phyloP scores from a whole-genome alignment of 2,329 filamentous ascomycete species.

The Nannizzia gypsea region DNA sequence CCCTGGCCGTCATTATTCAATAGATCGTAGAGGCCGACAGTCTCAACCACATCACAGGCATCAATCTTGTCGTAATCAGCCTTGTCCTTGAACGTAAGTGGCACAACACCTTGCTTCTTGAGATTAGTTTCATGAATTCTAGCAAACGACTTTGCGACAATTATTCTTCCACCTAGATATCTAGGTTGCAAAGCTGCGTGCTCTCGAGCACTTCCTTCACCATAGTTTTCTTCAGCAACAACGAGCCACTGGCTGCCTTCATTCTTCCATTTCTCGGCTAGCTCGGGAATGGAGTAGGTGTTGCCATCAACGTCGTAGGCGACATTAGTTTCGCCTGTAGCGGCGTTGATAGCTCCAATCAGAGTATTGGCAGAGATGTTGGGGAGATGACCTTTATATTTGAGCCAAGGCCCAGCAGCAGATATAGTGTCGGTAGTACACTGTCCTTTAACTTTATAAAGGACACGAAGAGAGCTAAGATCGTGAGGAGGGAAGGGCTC shows the following conservation, averaged over 20 bases:
- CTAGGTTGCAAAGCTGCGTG: constrained; percentile 82
- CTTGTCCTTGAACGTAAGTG: constrained; percentile 80
- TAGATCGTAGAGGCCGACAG: constrained; percentile 73
- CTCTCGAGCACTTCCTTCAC: constrained; percentile 78
- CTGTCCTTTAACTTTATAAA: constrained; percentile 94
- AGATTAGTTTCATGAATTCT: constrained; percentile 92
- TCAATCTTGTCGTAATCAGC: constrained; percentile 73
- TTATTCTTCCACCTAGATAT: constrained; percentile 76
- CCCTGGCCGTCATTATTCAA: constrained; percentile 66
- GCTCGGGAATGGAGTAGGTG: constrained; percentile 68
- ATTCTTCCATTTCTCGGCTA: constrained; percentile 72
- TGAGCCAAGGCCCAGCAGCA: constrained; percentile 90
- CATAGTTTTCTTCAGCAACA: constrained; percentile 95
- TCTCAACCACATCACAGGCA: constrained; percentile 72
- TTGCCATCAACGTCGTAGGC: constrained; percentile 78
- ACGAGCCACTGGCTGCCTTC: constrained; percentile 74
- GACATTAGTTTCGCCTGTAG: constrained; percentile 81
- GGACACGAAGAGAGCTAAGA: constrained; percentile 64
- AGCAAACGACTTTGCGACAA: constrained; percentile 77
- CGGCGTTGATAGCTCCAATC: constrained; percentile 85
- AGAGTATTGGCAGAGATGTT: constrained; percentile 98
- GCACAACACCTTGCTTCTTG: constrained; percentile 95
- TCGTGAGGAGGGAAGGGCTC: constrained; percentile 66
- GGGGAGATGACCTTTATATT: constrained; percentile 97
- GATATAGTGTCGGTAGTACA: constrained; percentile 99